Base-by-base conservation (phyloP, 257 asterid species). In the Lithospermum erythrorhizon region DNA sequence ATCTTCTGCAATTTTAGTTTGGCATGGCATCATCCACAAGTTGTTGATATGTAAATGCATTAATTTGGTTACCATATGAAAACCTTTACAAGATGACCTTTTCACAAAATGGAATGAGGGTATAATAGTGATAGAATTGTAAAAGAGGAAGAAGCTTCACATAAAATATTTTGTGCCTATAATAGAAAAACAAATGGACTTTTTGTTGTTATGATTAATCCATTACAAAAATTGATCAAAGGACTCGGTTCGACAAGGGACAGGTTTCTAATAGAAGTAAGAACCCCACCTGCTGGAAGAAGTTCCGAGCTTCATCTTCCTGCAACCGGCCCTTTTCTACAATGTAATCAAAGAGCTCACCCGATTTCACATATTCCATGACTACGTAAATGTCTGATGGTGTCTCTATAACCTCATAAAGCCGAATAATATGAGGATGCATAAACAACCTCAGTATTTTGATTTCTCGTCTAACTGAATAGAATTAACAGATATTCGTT, bases 381-480 rank as follows among this genome's bases (percentile, higher is more conserved):
- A 81, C 91, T 21, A 77, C 70, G 65, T 79, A 86, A 21, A 86
- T 80, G 15, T 75, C 54, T 25, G 81, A 65, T 10, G 80, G 82
- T 17, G 89, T 86, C 52, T 86, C 87, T 57, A 81, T 79, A 65
- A 83, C 89, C 73, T 86, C 95, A 73, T 70, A 86, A 55, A 81
- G 79, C 23, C 87, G 91, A 59, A 81, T 77, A 5, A 86, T 22
- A 73, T 81, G 90, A 25, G 90, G 95, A 77, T 85, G 95, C 21
- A 35, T 53, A 9, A 85, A 85, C 57, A 62, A 71, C 65, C 76
- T 79, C 89, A 78, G 65, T 57, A 86, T 81, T 61, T 68, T 73
- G 73, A 83, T 83, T 72, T 83, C 89, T 72, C 73, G 72, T 61
- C 76, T 75, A 56, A 81, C 90, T 85, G 84, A 61, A 70, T 56